These are phyloP conservation scores for Xylaria bambusicola DNA, from an alignment of 495 filamentous ascomycete genomes.

Conservation along the genomic window DNA sequence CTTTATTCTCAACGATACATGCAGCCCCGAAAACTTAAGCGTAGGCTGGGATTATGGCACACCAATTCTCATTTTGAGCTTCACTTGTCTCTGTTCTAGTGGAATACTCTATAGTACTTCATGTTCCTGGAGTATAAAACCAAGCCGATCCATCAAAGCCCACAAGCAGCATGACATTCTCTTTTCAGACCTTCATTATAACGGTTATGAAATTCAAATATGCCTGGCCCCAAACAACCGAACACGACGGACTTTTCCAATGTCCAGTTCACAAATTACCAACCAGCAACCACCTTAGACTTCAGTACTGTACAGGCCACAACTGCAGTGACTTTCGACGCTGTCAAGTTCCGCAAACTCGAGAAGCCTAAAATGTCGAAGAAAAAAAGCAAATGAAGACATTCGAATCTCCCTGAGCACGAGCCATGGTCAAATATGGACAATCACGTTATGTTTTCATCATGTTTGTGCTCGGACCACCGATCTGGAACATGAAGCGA, in stretches of 20 bases:
- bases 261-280: conserved; percentile 5
- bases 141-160: too few species aligned
- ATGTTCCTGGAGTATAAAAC: too few species aligned
- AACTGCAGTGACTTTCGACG: neutral
- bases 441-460: too few species aligned
- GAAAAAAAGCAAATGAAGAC: conserved; percentile 1
- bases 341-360: conserved; percentile 5
- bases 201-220: neutral
- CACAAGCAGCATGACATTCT: too few species aligned
- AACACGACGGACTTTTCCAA: neutral
- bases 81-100: too few species aligned
- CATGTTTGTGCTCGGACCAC: too few species aligned
- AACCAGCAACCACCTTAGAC: neutral
- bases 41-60: neutral
- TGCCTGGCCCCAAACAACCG: neutral
- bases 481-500: too few species aligned
- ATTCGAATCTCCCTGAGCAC: neutral
- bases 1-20: too few species aligned
- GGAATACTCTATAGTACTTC: too few species aligned
- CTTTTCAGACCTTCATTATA: neutral
- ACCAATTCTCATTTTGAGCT: neutral
- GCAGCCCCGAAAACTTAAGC: too few species aligned
- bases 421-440: neutral
- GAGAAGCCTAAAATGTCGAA: neutral
- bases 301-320: neutral